Evolutionary conservation across 1,284 basidiomycete genomes (phyloP).

Genomic region (Fistulinella cinereoalba): DNA sequence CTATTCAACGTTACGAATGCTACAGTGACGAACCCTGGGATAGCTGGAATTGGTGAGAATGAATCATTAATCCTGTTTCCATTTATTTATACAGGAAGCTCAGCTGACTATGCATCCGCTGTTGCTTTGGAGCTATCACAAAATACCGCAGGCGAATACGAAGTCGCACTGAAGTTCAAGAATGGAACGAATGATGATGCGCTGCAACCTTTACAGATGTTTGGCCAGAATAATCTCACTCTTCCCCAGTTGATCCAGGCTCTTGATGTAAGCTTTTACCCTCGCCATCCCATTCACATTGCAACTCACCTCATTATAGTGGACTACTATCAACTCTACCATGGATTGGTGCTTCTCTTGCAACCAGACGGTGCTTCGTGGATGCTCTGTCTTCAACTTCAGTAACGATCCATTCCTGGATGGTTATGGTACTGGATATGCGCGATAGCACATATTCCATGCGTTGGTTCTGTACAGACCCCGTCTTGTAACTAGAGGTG

Average conservation of each 20-base stretch:
- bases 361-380: constrained; percentile 32
- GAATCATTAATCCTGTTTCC: background rate
- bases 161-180: constrained; percentile 45
- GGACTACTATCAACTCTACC: constrained; percentile 30
- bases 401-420: constrained; percentile 32
- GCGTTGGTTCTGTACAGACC: no score
- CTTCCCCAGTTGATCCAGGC: constrained; percentile 34
- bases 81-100: constrained; percentile 2
- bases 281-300: background rate
- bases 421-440: background rate
- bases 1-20: constrained; percentile 48
- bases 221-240: constrained; percentile 30
- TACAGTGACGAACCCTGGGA: constrained; percentile 31
- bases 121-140: constrained; percentile 44
- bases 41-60: constrained; percentile 36
- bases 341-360: constrained; percentile 35
- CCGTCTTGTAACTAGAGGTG: background rate
- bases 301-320: constrained; percentile 14
- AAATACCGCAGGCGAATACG: constrained; percentile 17
- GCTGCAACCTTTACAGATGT: constrained; percentile 28
- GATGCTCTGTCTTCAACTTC: constrained; percentile 34
- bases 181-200: constrained; percentile 43
- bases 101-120: constrained; percentile 50
- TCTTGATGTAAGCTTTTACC: constrained; percentile 31
- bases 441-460: background rate